Base-by-base conservation (phyloP, 2,329 filamentous ascomycete species). In the Phoma sp. region DNA sequence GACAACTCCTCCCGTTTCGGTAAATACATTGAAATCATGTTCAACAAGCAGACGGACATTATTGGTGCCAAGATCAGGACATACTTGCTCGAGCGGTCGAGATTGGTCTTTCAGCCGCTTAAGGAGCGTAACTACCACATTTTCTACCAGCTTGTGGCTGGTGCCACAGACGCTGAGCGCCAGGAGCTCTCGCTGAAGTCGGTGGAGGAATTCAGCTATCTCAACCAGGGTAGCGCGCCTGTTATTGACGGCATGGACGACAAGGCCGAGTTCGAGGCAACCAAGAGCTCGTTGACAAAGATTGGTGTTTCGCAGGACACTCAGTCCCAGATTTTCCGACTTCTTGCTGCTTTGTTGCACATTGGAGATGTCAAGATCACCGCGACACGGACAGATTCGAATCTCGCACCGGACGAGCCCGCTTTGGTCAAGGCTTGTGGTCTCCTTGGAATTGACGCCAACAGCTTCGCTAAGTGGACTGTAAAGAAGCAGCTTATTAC, bases 11-110 rank as follows among this genome's bases (percentile, higher is more conserved):
- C 95, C 37, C 87, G 95, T 70, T 99, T 99, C 77, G 95, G 95
- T 75, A 99, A 99, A 82, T 99, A 99, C 77, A 98, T 99, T 68
- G 95, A 99, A 80, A 99, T 99, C 74, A 93, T 98, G 91, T 99
- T 99, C 76, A 93, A 98, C 78, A 86, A 91, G 60, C 86, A 89
- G 69, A 96, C 91, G 59, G 95, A 96, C 74, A 99, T 99, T 68
- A 97, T 98, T 71, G 95, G 95, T 65, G 95, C 95, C 52, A 96
- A 96, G 80, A 99, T 99, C 72, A 86, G 95, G 67, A 97, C 93
- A 51, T 99, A 99, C 72, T 82, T 99, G 63, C 82, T 99, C 39
- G 95, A 99, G 76, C 90, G 95, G 57, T 98, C 95, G 58, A 89
- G 95, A 79, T 82, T 99, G 68, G 95, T 98, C 14, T 99, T 98